Evolutionary conservation across 1,284 basidiomycete species (phyloP).

Genomic region (Wolfiporia cocos): DNA sequence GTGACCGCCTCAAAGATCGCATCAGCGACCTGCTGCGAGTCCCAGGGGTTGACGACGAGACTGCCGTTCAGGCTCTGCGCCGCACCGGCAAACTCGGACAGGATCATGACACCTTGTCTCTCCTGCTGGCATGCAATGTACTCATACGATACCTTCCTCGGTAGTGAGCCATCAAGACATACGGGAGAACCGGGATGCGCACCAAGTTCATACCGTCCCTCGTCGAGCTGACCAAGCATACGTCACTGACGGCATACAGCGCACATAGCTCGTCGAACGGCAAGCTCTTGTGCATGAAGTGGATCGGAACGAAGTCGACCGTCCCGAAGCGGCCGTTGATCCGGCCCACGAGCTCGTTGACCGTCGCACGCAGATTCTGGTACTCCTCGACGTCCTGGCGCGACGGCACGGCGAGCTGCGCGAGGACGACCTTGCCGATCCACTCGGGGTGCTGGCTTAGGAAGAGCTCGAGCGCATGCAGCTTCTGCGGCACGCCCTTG

Average conservation of each 20-base stretch:
- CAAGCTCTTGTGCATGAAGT: conserved; percentile 96
- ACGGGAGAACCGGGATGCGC: conserved; percentile 21
- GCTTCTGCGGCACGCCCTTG: conserved; percentile 98
- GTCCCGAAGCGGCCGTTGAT: conserved; percentile 99
- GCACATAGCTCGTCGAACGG: conserved; percentile 95
- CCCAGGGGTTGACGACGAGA: conserved; percentile 95
- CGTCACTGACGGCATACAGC: conserved; percentile 94
- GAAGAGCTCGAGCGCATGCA: conserved; percentile 96
- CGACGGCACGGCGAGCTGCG: conserved; percentile 96
- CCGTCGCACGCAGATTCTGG: conserved; percentile 92
- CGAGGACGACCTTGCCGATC: conserved; percentile 97
- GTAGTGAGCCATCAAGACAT: conserved; percentile 7
- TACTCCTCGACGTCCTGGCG: conserved; percentile 99
- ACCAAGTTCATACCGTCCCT: conserved; percentile 99
- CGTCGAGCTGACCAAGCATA: conserved; percentile 92
- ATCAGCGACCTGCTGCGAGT: conserved; percentile 92
- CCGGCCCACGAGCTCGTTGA: conserved; percentile 96
- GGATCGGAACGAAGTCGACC: conserved; percentile 98
- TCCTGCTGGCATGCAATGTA: conserved; percentile 95
- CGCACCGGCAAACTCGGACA: conserved; percentile 97
- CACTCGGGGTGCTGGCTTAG: conserved; percentile 97
- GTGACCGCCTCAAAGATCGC: conserved; percentile 94
- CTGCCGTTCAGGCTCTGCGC: conserved; percentile 94
- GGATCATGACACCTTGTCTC: conserved; percentile 92
- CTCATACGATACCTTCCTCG: conserved; percentile 90